A percentile compares a stretch with the other conserved stretches of the same genome.
Evolutionary conservation across 305 asterid genomes (phyloP).

Genomic region (Euphrasia arctica): DNA sequence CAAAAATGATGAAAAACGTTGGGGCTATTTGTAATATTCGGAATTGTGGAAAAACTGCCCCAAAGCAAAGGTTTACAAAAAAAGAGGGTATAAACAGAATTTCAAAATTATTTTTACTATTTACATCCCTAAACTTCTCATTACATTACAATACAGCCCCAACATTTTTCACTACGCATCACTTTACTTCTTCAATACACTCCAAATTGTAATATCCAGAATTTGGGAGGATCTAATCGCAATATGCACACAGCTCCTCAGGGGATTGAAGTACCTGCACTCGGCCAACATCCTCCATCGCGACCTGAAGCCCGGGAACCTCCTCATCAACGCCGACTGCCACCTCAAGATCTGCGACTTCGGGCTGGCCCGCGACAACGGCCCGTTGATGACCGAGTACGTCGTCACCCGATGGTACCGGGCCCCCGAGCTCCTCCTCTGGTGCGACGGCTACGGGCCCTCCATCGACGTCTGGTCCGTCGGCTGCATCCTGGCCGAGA

Average conservation of each 20-base stretch:
- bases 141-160: no score
- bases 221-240: no score
- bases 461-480: slow-evolving; percentile 58
- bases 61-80: no score
- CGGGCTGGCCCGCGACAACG: slow-evolving; percentile 54
- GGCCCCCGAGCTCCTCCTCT: slow-evolving; percentile 58
- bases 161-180: no score
- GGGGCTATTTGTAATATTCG: no score
- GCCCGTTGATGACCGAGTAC: slow-evolving; percentile 50
- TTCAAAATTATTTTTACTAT: no score
- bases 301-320: slow-evolving; percentile 53
- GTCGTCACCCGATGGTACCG: slow-evolving; percentile 63
- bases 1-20: no score
- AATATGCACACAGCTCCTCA: slow-evolving; percentile 35
- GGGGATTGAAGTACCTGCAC: slow-evolving; percentile 53
- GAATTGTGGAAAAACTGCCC: no score
- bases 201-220: no score
- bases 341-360: slow-evolving; percentile 51
- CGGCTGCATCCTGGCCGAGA: slow-evolving; percentile 57
- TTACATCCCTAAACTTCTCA: no score
- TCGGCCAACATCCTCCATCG: slow-evolving; percentile 61
- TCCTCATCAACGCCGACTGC: slow-evolving; percentile 47
- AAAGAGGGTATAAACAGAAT: no score
- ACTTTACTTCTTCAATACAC: no score
- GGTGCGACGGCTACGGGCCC: slow-evolving; percentile 46